Evolutionary conservation across 2,329 filamentous ascomycete genomes (phyloP).

Genomic region (Arthrobotrys megalospora): DNA sequence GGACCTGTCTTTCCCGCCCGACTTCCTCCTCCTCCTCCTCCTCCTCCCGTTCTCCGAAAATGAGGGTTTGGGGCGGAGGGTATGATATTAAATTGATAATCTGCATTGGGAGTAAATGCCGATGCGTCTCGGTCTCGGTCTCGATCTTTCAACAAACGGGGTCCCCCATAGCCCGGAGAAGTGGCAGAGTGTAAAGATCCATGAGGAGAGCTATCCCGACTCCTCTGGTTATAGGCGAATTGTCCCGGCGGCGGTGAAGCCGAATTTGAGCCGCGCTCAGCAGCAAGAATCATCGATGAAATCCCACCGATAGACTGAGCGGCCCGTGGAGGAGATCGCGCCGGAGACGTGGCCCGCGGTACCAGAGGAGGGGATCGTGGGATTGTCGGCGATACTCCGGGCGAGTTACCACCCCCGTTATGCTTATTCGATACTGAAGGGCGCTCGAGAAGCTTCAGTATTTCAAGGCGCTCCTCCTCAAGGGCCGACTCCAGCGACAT

Average conservation of each 20-base stretch:
- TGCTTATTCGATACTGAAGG: slow-evolving; percentile 64
- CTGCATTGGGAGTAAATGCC: slow-evolving; percentile 67
- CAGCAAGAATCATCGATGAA: slow-evolving; percentile 68
- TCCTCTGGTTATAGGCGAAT: slow-evolving; percentile 48
- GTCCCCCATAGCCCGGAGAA: slow-evolving; percentile 71
- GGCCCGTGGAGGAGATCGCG: slow-evolving; percentile 64
- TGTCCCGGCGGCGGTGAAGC: slow-evolving; percentile 45
- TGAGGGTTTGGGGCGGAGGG: slow-evolving; percentile 70
- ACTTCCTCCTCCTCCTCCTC: not conserved
- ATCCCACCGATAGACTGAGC: slow-evolving; percentile 70
- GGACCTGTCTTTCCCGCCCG: slow-evolving; percentile 65
- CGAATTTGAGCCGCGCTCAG: slow-evolving; percentile 62
- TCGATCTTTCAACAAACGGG: slow-evolving; percentile 68
- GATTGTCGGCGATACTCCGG: slow-evolving; percentile 62
- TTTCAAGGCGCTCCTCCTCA: slow-evolving; percentile 82
- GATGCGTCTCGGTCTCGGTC: slow-evolving; percentile 68
- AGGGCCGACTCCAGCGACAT: slow-evolving; percentile 85
- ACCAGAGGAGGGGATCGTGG: slow-evolving; percentile 66
- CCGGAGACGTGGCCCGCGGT: slow-evolving; percentile 66
- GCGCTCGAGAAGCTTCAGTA: slow-evolving; percentile 78
- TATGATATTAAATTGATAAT: slow-evolving; percentile 75
- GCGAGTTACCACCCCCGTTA: slow-evolving; percentile 52
- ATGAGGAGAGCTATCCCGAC: slow-evolving; percentile 68
- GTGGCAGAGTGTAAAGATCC: slow-evolving; percentile 69
- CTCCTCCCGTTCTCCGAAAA: slow-evolving; percentile 35